A percentile compares a stretch with the other conserved stretches of the same genome.
Conservation (phyloP, 345 rosid genomes). For the Camelina neglecta region DNA sequence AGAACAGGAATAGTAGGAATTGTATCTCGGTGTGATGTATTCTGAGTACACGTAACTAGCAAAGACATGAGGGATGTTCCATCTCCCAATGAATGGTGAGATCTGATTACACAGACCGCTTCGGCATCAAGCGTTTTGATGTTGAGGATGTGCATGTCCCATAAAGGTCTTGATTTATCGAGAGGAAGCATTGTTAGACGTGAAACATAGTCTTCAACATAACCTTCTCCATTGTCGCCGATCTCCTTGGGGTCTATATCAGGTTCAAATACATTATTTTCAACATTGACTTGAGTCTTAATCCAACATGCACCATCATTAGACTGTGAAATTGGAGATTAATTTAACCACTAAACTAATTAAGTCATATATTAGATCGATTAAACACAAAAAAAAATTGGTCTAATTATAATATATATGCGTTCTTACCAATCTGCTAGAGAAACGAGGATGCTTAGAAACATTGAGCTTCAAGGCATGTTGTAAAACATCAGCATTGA, state of each 20-base stretch:
- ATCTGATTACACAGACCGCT: constrained; percentile 46
- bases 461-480: constrained; percentile 52
- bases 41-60: constrained; percentile 52
- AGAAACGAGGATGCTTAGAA: constrained; percentile 80
- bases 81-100: constrained; percentile 68
- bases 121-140: constrained; percentile 65
- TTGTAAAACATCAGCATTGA: constrained; percentile 50
- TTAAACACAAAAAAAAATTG: not conserved
- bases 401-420: not conserved
- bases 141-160: constrained; percentile 84
- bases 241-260: constrained; percentile 39
- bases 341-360: not conserved
- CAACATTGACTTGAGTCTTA: constrained; percentile 52
- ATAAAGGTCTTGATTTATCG: constrained; percentile 61
- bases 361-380: constrained; percentile 17
- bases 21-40: constrained; percentile 51
- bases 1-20: constrained; percentile 45
- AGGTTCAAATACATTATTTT: constrained; percentile 58
- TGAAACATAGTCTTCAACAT: constrained; percentile 65
- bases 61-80: constrained; percentile 65
- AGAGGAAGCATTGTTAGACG: constrained; percentile 56
- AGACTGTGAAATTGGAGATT: constrained; percentile 32
- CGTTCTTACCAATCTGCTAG: constrained; percentile 40
- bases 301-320: constrained; percentile 54
- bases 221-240: constrained; percentile 47